Evolutionary conservation across 2,329 filamentous ascomycete species (phyloP), one percentile per base, ranked within the genome.

Genomic region (Pseudocercospora musae): DNA sequence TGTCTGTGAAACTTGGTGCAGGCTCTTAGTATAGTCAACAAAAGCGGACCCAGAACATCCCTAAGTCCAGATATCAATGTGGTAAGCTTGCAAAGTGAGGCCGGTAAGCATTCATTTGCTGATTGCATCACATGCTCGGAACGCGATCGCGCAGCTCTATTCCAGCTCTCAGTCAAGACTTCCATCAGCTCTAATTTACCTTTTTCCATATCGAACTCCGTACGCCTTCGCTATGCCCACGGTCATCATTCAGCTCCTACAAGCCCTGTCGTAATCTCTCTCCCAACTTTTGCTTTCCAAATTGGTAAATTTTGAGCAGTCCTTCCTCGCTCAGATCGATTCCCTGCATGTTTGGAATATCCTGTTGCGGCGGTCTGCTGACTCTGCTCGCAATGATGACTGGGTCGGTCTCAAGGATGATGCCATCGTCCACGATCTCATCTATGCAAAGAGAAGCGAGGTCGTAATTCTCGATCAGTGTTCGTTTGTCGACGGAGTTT

Each of bases 391-490:
- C 89, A 69, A 99, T 91, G 72, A 96, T 90, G 67, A 95, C 94
- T 0, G 95, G 93, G 76, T 99, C 95, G 0, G 94, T 98, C 81
- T 99, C 95, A 65, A 99, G 87, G 71, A 99, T 94, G 75, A 98
- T 96, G 64, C 95, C 95, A 74, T 96, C 92, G 78, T 96, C 92
- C 58, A 96, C 87, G 66, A 96, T 94, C 78, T 99, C 95, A 78
- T 99, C 95, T 68, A 99, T 91, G 49, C 93, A 91, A 58, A 99
- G 86, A 13, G 92, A 90, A 66, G 97, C 91, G 21, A 98, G 85
- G 78, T 98, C 95, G 82, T 98, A 99, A 85, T 98, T 98, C 80
- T 99, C 95, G 74, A 98, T 89, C 69, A 98, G 92, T 62, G 95
- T 98, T 69, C 95, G 89, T 85, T 97, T 97, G 82, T 99, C 95